phyloP scores from a whole-genome alignment of 768 basidiomycete genomes.

The Calocybe indica region DNA sequence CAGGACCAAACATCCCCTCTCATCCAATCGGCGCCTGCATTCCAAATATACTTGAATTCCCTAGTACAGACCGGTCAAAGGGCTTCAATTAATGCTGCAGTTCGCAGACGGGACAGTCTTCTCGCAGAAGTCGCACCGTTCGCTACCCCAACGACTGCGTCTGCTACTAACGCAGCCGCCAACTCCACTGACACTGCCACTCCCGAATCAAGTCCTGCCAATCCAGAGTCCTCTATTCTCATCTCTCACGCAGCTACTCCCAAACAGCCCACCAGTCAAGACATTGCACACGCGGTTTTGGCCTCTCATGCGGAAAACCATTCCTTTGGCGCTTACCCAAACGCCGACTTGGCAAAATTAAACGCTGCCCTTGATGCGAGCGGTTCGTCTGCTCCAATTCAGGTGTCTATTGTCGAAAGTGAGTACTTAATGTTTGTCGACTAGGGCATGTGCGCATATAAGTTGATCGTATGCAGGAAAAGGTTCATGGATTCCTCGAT shows the following conservation, averaged over 20 bases:
- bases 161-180: slow-evolving; percentile 10
- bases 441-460: not conserved
- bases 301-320: slow-evolving; percentile 21
- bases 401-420: slow-evolving; percentile 83
- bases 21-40: slow-evolving; percentile 63
- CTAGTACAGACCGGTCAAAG: slow-evolving; percentile 55
- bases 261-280: slow-evolving; percentile 26
- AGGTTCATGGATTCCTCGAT: slow-evolving; percentile 57
- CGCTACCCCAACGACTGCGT: slow-evolving; percentile 5
- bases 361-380: slow-evolving; percentile 35
- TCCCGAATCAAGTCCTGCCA: slow-evolving; percentile 7
- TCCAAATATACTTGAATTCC: slow-evolving; percentile 69
- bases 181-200: slow-evolving; percentile 6
- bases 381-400: slow-evolving; percentile 56
- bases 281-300: slow-evolving; percentile 44
- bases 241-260: not conserved
- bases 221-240: slow-evolving; percentile 10
- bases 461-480: slow-evolving; percentile 40
- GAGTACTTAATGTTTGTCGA: slow-evolving; percentile 21
- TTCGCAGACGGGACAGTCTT: slow-evolving; percentile 62
- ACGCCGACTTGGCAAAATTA: slow-evolving; percentile 34
- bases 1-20: slow-evolving; percentile 70
- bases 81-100: slow-evolving; percentile 55
- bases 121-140: slow-evolving; percentile 29
- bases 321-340: slow-evolving; percentile 16